These are phyloP conservation scores for Rhynchosporium secalis DNA, from an alignment of 2,329 filamentous ascomycete genomes.

Conservation along the genomic window DNA sequence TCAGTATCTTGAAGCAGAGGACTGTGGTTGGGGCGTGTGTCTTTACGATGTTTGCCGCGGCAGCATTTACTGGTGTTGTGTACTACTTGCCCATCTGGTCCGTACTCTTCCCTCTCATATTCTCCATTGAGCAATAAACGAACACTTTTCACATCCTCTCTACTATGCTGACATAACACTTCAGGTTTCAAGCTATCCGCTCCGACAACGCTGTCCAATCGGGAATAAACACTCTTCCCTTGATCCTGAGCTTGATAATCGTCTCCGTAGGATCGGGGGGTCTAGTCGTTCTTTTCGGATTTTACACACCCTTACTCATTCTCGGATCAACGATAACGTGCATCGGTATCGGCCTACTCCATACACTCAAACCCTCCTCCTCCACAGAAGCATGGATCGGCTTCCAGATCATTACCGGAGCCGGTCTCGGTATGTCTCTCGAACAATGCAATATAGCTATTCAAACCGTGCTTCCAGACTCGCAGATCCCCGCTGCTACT, in stretches of 20 bases:
- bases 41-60: conserved; percentile 38
- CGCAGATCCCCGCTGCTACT: conserved; percentile 34
- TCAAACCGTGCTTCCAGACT: conserved; percentile 33
- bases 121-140: no score
- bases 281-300: conserved; percentile 20
- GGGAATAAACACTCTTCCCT: conserved; percentile 43
- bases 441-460: conserved; percentile 31
- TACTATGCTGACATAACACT: not conserved
- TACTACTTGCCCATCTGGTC: conserved; percentile 49
- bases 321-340: conserved; percentile 34
- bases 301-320: conserved; percentile 44
- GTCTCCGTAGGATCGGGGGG: conserved; percentile 24
- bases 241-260: conserved; percentile 37
- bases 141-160: not conserved
- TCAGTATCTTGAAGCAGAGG: conserved; percentile 41
- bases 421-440: conserved; percentile 33
- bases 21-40: conserved; percentile 38
- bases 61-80: conserved; percentile 40
- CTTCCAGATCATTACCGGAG: conserved; percentile 34
- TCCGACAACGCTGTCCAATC: conserved; percentile 44
- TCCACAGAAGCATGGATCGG: conserved; percentile 41
- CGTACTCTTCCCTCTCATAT: not conserved
- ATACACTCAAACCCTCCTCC: conserved; percentile 18
- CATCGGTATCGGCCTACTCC: conserved; percentile 25
- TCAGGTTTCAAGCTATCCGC: conserved; percentile 44